Conservation (phyloP, 2,329 filamentous ascomycete species). For the Hymenotorrendiella dingleyae region DNA sequence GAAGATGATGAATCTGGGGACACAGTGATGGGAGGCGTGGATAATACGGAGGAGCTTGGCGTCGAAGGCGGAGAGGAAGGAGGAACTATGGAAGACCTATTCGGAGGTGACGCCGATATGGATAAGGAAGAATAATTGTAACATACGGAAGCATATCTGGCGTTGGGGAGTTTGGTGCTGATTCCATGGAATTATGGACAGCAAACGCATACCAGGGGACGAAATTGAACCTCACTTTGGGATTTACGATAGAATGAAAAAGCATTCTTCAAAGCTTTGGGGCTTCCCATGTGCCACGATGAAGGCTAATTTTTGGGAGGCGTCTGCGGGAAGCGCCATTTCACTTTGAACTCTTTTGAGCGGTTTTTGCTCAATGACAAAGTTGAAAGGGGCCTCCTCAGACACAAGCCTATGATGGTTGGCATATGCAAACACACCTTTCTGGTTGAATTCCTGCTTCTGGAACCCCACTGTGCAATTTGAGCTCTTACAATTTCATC, state of each 20-base stretch:
- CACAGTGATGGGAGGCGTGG: constrained; percentile 25
- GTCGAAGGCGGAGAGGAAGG: constrained; percentile 35
- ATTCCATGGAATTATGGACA: neutral
- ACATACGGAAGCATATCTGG: constrained; percentile 6
- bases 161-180: constrained; percentile 9
- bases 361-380: too few relatives aligned
- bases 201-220: neutral
- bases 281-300: too few relatives aligned
- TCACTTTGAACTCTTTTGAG: too few relatives aligned
- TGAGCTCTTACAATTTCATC: too few relatives aligned
- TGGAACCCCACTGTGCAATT: too few relatives aligned
- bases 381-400: too few relatives aligned
- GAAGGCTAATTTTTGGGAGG: too few relatives aligned
- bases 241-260: neutral
- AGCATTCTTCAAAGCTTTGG: too few relatives aligned
- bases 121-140: constrained; percentile 33
- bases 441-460: too few relatives aligned
- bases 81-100: constrained; percentile 35
- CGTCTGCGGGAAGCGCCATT: too few relatives aligned
- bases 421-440: too few relatives aligned
- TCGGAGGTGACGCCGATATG: constrained; percentile 36
- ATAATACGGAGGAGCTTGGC: constrained; percentile 32
- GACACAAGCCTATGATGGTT: too few relatives aligned
- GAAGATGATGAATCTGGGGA: constrained; percentile 40
- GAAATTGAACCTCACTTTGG: neutral